These are phyloP conservation scores for Trichoderma sp. DNA, from an alignment of 2,329 filamentous ascomycete genomes.

Conservation along the genomic window DNA sequence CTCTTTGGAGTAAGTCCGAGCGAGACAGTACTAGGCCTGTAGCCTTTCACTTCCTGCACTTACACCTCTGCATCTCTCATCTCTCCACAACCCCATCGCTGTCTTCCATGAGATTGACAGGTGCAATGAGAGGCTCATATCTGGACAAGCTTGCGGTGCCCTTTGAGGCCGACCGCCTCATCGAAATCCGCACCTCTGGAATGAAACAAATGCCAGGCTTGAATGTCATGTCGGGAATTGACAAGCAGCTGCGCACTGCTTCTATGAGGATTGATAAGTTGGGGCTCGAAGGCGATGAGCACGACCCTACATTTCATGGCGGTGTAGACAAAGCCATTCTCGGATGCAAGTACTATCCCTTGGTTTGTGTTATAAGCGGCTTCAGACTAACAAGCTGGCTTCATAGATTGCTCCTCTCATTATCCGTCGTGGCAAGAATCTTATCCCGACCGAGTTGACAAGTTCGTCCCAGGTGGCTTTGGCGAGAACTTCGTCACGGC, in stretches of 20 bases:
- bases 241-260: constrained; percentile 50
- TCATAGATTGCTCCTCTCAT: constrained; percentile 59
- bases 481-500: constrained; percentile 64
- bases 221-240: constrained; percentile 57
- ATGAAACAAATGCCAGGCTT: constrained; percentile 58
- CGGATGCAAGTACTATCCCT: constrained; percentile 46
- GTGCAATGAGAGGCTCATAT: constrained; percentile 9
- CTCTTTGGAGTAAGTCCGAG: neutral
- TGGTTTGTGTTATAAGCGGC: neutral
- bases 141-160: constrained; percentile 44
- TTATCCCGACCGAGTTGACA: constrained; percentile 51
- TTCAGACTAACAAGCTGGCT: neutral
- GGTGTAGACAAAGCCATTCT: constrained; percentile 65
- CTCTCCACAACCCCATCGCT: neutral
- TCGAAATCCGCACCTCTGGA: constrained; percentile 59
- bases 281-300: constrained; percentile 62
- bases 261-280: constrained; percentile 49
- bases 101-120: neutral
- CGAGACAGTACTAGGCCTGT: neutral
- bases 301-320: constrained; percentile 63
- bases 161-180: constrained; percentile 51
- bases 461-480: constrained; percentile 61
- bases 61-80: neutral
- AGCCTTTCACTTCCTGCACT: neutral
- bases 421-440: constrained; percentile 58